These are phyloP conservation scores for Dactylorhiza incarnata DNA, from an alignment of 106 monocot species.

Conservation along the genomic window DNA sequence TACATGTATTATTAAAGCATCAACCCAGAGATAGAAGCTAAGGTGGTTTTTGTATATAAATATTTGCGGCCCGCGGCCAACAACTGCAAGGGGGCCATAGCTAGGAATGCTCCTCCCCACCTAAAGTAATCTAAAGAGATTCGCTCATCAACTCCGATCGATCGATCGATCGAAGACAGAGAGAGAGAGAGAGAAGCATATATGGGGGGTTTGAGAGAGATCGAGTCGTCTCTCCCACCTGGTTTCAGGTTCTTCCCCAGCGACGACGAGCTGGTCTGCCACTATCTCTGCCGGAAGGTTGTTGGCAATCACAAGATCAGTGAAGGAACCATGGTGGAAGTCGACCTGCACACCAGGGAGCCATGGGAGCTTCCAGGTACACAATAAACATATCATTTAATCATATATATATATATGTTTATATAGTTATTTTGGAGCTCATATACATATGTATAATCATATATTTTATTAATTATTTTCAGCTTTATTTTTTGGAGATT, in stretches of 20 bases:
- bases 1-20: background rate
- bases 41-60: background rate
- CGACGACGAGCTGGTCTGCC: slow-evolving; percentile 6
- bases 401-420: background rate
- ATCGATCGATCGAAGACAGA: too few species aligned
- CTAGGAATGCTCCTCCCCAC: background rate
- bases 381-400: too few species aligned
- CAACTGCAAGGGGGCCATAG: background rate
- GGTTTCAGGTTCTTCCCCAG: slow-evolving; percentile 1
- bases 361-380: slow-evolving; percentile 41
- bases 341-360: slow-evolving; percentile 26
- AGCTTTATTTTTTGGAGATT: too few species aligned
- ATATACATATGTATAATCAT: background rate
- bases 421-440: too few species aligned
- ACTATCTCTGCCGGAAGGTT: slow-evolving; percentile 21
- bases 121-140: background rate
- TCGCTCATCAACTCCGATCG: background rate
- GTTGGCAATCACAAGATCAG: slow-evolving; percentile 4
- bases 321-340: slow-evolving; percentile 18
- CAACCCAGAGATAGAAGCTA: background rate
- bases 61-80: background rate
- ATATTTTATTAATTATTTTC: background rate
- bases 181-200: too few species aligned
- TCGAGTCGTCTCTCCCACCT: slow-evolving; percentile 3
- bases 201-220: slow-evolving; percentile 9